phyloP scores from a whole-genome alignment of 768 basidiomycete species.

The Kwoniella shandongensis region DNA sequence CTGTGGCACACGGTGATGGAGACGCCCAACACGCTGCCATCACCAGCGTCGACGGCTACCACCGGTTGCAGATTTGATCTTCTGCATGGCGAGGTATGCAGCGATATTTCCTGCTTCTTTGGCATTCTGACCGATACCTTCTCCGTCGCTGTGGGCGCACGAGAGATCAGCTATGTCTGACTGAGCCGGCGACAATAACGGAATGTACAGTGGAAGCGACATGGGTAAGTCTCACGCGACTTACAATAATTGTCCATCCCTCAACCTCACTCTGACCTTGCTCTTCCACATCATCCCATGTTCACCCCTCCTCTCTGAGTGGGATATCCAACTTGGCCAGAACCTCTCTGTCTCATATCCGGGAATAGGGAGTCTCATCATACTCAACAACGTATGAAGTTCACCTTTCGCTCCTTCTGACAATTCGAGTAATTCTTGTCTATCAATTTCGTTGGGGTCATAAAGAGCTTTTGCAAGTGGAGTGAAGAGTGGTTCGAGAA shows the following conservation, averaged over 20 bases:
- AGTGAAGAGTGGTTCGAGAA: conserved; percentile 3
- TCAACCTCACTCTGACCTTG: background rate
- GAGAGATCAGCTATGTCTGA: no score
- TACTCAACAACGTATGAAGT: conserved; percentile 4
- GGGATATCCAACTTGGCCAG: conserved; percentile 1
- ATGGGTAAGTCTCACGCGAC: no score
- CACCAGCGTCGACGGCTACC: no score
- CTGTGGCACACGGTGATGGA: no score
- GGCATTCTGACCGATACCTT: conserved; percentile 5
- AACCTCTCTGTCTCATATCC: conserved; percentile 2
- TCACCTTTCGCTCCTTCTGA: conserved; percentile 2
- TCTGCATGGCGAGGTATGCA: conserved; percentile 6
- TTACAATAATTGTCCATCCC: conserved; percentile 4
- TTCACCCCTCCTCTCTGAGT: conserved; percentile 3
- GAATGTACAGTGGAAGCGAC: no score
- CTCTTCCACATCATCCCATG: conserved; percentile 6
- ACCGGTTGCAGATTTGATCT: background rate
- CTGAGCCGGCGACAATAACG: no score
- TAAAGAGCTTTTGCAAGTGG: background rate
- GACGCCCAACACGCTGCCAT: no score
- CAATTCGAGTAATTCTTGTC: background rate
- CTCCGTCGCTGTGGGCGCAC: background rate
- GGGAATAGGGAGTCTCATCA: conserved; percentile 5
- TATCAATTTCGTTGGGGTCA: background rate
- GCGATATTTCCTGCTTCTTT: conserved; percentile 17